A percentile compares a stretch with the other conserved stretches of the same genome.
phyloP scores from a whole-genome alignment of 1,284 basidiomycete species.

The Naganishia liquefaciens region DNA sequence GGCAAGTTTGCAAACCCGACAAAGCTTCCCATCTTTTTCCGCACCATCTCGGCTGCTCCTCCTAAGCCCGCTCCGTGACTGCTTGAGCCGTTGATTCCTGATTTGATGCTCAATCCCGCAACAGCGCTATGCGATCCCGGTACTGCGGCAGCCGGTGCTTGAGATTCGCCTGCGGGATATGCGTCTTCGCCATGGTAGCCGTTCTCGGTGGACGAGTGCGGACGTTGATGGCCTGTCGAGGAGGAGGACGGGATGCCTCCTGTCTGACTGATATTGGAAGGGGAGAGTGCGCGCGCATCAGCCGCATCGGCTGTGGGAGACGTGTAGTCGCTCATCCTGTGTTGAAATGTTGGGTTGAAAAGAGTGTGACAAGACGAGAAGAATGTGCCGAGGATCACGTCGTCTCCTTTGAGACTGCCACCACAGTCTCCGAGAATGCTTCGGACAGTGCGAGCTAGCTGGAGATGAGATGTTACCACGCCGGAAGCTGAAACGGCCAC shows the following conservation, averaged over 20 bases:
- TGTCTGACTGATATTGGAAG: not conserved
- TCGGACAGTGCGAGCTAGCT: not conserved
- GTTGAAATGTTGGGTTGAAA: not conserved
- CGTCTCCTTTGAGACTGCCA: constrained; percentile 5
- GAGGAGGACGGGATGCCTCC: constrained; percentile 13
- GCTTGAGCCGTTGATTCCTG: constrained; percentile 6
- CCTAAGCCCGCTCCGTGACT: constrained; percentile 8
- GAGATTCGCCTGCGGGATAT: not conserved
- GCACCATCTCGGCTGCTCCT: constrained; percentile 36
- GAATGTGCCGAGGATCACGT: not conserved
- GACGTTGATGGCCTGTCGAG: constrained; percentile 16
- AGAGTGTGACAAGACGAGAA: not conserved
- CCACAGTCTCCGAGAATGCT: not conserved
- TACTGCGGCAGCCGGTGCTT: not conserved
- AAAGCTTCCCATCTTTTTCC: constrained; percentile 53
- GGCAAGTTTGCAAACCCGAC: constrained; percentile 87
- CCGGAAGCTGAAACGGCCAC: constrained; percentile 14
- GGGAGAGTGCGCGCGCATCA: constrained; percentile 6
- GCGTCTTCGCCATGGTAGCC: constrained; percentile 10
- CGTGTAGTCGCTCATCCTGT: constrained; percentile 16
- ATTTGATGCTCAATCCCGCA: constrained; percentile 16
- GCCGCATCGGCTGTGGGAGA: constrained; percentile 7
- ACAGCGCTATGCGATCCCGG: constrained; percentile 12
- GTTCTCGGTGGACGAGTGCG: constrained; percentile 1
- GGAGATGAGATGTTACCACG: not conserved